These are phyloP conservation scores for Tylopilus sp. DNA, from an alignment of 1,284 basidiomycete genomes.

Conservation along the genomic window DNA sequence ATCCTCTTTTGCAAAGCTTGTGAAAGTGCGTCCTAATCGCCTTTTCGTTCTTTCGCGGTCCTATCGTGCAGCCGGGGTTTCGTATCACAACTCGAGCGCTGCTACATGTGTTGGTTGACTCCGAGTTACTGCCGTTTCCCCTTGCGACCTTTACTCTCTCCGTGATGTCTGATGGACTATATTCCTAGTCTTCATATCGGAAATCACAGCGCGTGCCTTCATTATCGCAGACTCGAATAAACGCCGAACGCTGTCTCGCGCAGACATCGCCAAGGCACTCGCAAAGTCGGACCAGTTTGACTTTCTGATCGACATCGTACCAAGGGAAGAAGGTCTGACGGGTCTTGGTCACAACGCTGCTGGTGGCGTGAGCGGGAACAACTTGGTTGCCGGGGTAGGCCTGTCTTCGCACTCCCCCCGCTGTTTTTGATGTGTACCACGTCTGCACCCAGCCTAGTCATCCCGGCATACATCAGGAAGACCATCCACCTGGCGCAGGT, in stretches of 20 bases:
- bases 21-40: conserved; percentile 64
- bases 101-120: neutral
- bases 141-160: neutral
- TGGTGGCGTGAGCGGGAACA: conserved; percentile 13
- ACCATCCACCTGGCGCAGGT: conserved; percentile 19
- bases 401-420: neutral
- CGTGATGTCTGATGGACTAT: conserved; percentile 1
- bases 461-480: conserved; percentile 24
- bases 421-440: conserved; percentile 2
- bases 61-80: neutral
- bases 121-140: neutral
- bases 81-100: conserved; percentile 5
- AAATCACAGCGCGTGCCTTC: conserved; percentile 91
- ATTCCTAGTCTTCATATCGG: conserved; percentile 82
- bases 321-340: conserved; percentile 61
- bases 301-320: conserved; percentile 90
- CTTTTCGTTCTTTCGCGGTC: neutral
- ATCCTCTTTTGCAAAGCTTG: conserved; percentile 95
- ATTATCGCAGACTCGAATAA: conserved; percentile 92
- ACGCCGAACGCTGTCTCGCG: conserved; percentile 83
- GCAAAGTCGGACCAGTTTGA: conserved; percentile 90
- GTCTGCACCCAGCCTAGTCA: conserved; percentile 22
- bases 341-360: conserved; percentile 19
- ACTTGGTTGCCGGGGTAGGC: conserved; percentile 26
- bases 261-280: conserved; percentile 88